These are phyloP conservation scores for Phyllostachys edulis DNA, from an alignment of 176 grass and related monocot species.

Conservation along the genomic window DNA sequence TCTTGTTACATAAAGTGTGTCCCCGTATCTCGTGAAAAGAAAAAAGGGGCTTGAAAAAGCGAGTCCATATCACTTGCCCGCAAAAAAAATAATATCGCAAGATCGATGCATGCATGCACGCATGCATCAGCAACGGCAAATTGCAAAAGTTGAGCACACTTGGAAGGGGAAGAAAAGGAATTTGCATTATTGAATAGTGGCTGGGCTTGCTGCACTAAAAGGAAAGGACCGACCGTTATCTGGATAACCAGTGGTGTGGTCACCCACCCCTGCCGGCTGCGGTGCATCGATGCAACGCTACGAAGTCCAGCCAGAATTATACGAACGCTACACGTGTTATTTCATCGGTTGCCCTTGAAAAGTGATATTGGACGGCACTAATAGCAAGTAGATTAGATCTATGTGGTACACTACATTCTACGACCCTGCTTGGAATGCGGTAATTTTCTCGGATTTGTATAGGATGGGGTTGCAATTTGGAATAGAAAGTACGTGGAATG, in stretches of 20 bases:
- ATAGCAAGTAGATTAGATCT: too few relatives aligned
- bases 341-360: too few relatives aligned
- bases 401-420: too few relatives aligned
- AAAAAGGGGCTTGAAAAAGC: not conserved
- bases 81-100: not conserved
- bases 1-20: not conserved
- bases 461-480: too few relatives aligned
- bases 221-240: constrained; percentile 17
- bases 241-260: constrained; percentile 25
- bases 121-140: not conserved
- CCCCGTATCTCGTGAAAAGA: not conserved
- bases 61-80: not conserved
- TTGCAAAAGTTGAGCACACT: not conserved
- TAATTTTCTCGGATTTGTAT: too few relatives aligned
- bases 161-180: not conserved
- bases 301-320: not conserved
- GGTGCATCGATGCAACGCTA: not conserved
- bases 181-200: not conserved
- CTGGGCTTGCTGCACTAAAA: not conserved
- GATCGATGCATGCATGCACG: not conserved
- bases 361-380: too few relatives aligned
- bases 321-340: too few relatives aligned
- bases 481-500: too few relatives aligned
- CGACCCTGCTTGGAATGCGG: too few relatives aligned
- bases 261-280: not conserved